Percentiles rank a stretch among this genome's conserved stretches.
Evolutionary conservation across 129 eudicot species (phyloP).

Genomic region (Saposhnikovia divaricata): DNA sequence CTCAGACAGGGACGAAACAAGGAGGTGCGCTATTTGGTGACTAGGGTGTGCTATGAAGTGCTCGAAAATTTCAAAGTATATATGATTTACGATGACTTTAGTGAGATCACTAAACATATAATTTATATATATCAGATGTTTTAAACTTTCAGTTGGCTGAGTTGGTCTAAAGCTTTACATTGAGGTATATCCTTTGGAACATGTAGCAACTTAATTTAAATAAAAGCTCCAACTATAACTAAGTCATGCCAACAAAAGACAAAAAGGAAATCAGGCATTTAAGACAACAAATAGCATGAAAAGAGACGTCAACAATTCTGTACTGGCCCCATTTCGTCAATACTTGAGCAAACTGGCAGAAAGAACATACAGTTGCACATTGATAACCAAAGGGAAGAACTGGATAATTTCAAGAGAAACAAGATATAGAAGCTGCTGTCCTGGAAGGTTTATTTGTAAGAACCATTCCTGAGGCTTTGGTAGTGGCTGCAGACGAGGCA

Average conservation of each 20-base stretch:
- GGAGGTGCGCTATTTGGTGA: too few species aligned
- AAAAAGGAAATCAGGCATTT: neutral
- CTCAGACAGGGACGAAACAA: too few species aligned
- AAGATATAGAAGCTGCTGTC: constrained; percentile 17
- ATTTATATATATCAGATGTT: too few species aligned
- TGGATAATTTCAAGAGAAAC: constrained; percentile 17
- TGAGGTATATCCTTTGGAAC: neutral
- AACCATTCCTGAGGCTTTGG: constrained; percentile 39
- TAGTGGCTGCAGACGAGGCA: constrained; percentile 30
- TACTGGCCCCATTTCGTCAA: neutral
- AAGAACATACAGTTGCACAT: neutral
- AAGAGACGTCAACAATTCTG: neutral
- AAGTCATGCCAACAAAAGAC: neutral
- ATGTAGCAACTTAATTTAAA: neutral
- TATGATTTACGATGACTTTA: too few species aligned
- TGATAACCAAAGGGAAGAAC: neutral
- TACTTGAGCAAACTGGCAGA: neutral
- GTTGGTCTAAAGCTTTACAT: too few species aligned
- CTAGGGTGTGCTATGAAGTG: too few species aligned
- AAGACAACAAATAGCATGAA: neutral
- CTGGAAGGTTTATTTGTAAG: constrained; percentile 29
- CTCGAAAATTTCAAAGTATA: too few species aligned
- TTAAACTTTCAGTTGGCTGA: neutral
- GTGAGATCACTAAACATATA: too few species aligned
- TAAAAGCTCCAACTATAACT: too few species aligned